Evolutionary conservation across 768 basidiomycete species (phyloP), one percentile per base, ranked within the genome.

Genomic region (Tricholoma sp.): DNA sequence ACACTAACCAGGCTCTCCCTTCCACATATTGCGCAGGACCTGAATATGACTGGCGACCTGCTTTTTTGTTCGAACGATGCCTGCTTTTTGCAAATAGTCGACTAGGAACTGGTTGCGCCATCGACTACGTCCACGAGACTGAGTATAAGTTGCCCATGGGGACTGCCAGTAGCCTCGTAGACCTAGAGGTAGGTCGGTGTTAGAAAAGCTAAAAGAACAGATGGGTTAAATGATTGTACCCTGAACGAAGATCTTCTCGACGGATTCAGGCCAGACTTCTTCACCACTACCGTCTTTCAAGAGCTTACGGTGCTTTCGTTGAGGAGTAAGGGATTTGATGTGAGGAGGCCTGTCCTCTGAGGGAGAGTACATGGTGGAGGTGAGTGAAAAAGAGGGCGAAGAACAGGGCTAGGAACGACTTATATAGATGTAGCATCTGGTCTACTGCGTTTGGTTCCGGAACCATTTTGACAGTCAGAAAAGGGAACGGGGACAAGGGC

Each of bases 21-120:
- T 90, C 89, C 88, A 91, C 89, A 91, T 91, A 66, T 91, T 91
- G 51, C 89, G 76, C 54, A 90, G 69, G 55, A 91, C 89, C 66
- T 92, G 90, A 52, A 92, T 88, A 64, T 92, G 90, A 69, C 86
- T 89, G n/a, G 90, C 90, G 60, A 92, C 90, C 69, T 92, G 90
- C 70, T 92, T 91, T 78, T 91, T 91, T 45, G 88, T 80, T 41
- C 90, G 84, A 28, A 78, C 78, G 66, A 92, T 81, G 54, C 85
- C 86, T 36, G 77, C 74, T 60, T 82, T 84, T 54, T 84, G 77
- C 57, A 92, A 81, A 64, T 88, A 86, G 60, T 91, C 88, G 66
- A 91, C 89, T 59, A 92, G 81, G 67, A 86, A 92, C 72, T 91
- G 89, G 72, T 91, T 91, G 52, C 89, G 81, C 87, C 87, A 89